Evolutionary conservation across 331 rosid genomes (phyloP), one percentile per base, ranked within the genome.

Genomic region (Arachis monticola): DNA sequence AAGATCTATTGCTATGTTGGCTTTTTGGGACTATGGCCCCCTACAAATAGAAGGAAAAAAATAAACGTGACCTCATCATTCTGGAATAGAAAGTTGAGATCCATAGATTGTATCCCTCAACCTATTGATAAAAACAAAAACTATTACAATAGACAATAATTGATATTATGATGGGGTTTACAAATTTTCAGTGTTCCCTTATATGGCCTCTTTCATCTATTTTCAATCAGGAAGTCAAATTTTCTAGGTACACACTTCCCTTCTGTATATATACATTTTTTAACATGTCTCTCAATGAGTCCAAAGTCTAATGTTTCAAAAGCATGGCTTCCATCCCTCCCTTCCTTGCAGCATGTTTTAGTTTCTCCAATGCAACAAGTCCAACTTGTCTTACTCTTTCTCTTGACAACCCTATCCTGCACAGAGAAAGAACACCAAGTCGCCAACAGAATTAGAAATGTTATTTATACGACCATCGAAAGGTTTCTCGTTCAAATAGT

Each of bases 361-460:
- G 97, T 81, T 95, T 95, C 96, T 95, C 97, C 79, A 92, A 63
- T 12, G 99, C 97, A 84, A 95, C 97, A 38, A 95, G 93, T 82
- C 99, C 99, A 51, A 95, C 97, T 83, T 95, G 99, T 85, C 99
- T 82, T 35, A 92, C 97, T 82, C 99, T 87, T 80, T 95, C 99
- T 86, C 99, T 90, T 56, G 99, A 95, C 88, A 95, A 86, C n/a
- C 97, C 99, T 68, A 92, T 90, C 69, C 99, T 95, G 96, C 22
- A 38, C 41, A 38, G 41, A 87, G 35, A 69, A 35, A 48, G 22
- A 58, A 69, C 57, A 77, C 30, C 12, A 10, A 11, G 61, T 77
- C 44, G 80, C 40, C 14, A 64, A 71, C 17, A 59, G 2, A 67
- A 60, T 11, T 5, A 38, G 41, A 38, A 38, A 38, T 38, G 41